These are phyloP conservation scores for Tetracladium marchalianum DNA, from an alignment of 495 filamentous ascomycete genomes.

Conservation along the genomic window DNA sequence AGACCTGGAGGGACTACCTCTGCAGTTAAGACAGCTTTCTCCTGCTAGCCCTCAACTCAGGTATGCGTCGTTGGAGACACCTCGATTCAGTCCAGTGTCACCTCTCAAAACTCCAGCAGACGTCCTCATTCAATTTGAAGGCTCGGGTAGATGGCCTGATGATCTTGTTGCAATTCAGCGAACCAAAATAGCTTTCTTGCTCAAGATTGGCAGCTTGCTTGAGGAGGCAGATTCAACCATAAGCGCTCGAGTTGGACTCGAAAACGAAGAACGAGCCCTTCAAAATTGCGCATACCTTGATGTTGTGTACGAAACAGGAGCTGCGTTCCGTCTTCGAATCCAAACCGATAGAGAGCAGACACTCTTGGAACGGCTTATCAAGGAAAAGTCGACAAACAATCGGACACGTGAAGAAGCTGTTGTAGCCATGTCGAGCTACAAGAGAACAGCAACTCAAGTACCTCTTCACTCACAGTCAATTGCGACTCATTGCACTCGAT, in stretches of 20 bases:
- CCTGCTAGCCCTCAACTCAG: slow-evolving; percentile 62
- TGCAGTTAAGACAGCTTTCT: slow-evolving; percentile 68
- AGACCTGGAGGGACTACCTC: slow-evolving; percentile 64
- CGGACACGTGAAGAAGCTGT: slow-evolving; percentile 55
- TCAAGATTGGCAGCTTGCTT: slow-evolving; percentile 68
- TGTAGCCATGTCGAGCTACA: slow-evolving; percentile 58
- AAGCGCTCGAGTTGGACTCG: slow-evolving; percentile 61
- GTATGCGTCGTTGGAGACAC: slow-evolving; percentile 53
- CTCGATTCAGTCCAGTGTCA: slow-evolving; percentile 22
- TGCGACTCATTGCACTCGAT: slow-evolving; percentile 66
- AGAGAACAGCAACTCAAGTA: slow-evolving; percentile 55
- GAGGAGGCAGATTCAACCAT: slow-evolving; percentile 36
- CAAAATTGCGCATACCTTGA: slow-evolving; percentile 81
- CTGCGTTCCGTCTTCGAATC: slow-evolving; percentile 58
- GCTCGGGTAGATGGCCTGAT: slow-evolving; percentile 88
- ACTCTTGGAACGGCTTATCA: slow-evolving; percentile 67
- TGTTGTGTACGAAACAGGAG: slow-evolving; percentile 58
- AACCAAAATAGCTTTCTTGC: slow-evolving; percentile 84
- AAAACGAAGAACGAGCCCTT: slow-evolving; percentile 55
- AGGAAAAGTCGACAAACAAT: slow-evolving; percentile 55
- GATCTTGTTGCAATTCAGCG: slow-evolving; percentile 81
- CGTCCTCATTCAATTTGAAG: slow-evolving; percentile 82
- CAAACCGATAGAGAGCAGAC: slow-evolving; percentile 77
- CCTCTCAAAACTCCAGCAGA: slow-evolving; percentile 43
- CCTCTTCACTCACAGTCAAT: slow-evolving; percentile 77